These are phyloP conservation scores for Aureobasidium vineae DNA, from an alignment of 2,329 filamentous ascomycete genomes.

Conservation along the genomic window DNA sequence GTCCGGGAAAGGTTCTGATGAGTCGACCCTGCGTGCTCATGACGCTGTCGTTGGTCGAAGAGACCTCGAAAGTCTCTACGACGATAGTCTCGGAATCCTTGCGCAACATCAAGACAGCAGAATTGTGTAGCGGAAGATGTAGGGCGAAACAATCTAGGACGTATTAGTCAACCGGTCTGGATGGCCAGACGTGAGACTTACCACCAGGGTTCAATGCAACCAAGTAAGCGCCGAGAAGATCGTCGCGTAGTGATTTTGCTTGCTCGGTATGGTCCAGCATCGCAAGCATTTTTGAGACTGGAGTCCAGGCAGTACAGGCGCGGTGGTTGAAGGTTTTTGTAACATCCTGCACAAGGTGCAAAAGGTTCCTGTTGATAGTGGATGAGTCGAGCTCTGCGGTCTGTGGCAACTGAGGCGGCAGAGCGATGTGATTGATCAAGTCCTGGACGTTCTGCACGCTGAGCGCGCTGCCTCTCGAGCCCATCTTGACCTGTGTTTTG, in stretches of 20 bases:
- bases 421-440: slow-evolving; percentile 21
- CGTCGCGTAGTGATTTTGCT: not conserved
- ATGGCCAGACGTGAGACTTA: not conserved
- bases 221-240: not conserved
- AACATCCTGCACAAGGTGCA: not conserved
- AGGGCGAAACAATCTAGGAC: not conserved
- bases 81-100: slow-evolving; percentile 38
- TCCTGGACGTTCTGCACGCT: slow-evolving; percentile 9
- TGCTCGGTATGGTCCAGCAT: not conserved
- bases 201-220: not conserved
- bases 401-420: slow-evolving; percentile 25
- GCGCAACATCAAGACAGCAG: slow-evolving; percentile 4
- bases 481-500: not conserved
- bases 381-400: not conserved
- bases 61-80: slow-evolving; percentile 63
- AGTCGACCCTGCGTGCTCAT: slow-evolving; percentile 54
- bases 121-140: slow-evolving; percentile 20
- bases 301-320: not conserved
- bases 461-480: not conserved
- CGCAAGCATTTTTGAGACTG: not conserved
- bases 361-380: not conserved
- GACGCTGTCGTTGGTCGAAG: slow-evolving; percentile 53
- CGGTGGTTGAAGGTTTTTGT: not conserved
- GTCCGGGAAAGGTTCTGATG: slow-evolving; percentile 60
- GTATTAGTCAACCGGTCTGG: not conserved